These are phyloP conservation scores for Raphanus raphanistrum DNA, from an alignment of 345 rosid genomes.

Conservation along the genomic window DNA sequence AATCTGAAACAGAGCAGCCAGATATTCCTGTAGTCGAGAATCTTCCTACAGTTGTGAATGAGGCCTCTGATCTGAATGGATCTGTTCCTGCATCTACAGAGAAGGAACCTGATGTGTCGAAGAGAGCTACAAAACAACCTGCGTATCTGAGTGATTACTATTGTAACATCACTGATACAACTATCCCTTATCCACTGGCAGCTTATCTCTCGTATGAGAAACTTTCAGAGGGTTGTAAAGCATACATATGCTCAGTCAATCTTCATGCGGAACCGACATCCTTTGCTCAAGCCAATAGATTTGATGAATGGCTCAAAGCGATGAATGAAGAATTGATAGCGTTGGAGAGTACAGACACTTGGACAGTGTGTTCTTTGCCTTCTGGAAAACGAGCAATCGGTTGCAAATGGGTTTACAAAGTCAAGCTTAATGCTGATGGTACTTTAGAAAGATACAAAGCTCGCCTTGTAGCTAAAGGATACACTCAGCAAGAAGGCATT, in stretches of 20 bases:
- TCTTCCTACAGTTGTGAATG: background rate
- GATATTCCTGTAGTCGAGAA: background rate
- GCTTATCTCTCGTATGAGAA: background rate
- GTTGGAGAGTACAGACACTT: background rate
- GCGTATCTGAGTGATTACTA: background rate
- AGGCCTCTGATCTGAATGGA: background rate
- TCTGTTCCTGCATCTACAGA: background rate
- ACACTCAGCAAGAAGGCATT: background rate
- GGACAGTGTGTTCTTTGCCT: background rate
- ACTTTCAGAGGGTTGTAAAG: background rate
- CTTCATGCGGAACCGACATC: too few relatives aligned
- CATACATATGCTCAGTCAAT: background rate
- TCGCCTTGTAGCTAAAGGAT: background rate
- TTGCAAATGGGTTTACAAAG: background rate
- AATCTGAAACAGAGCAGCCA: background rate
- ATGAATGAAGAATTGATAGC: background rate
- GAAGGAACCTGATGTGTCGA: background rate
- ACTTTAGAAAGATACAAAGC: background rate
- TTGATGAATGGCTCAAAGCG: background rate
- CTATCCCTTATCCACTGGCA: background rate
- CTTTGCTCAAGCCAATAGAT: background rate
- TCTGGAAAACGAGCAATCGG: background rate
- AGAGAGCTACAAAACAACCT: background rate
- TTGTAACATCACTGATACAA: background rate
- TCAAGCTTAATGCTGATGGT: background rate